phyloP scores from a whole-genome alignment of 305 asterid genomes.

The Solanum chacoense region DNA sequence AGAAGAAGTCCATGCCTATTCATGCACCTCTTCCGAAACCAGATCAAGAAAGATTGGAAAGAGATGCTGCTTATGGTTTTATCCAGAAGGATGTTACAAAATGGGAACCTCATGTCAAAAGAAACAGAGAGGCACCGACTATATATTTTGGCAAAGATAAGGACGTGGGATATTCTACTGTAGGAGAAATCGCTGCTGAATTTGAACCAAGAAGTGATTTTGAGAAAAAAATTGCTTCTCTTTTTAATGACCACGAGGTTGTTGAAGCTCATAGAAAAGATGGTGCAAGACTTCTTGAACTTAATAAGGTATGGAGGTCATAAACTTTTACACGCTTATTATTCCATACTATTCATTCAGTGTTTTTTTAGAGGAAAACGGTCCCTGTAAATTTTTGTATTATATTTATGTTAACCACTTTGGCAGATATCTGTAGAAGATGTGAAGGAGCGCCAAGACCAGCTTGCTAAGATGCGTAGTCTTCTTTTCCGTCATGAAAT shows the following conservation, averaged over 20 bases:
- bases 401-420: not conserved
- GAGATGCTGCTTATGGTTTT: slow-evolving; percentile 50
- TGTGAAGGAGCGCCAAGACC: slow-evolving; percentile 46
- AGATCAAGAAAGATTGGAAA: slow-evolving; percentile 53
- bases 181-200: slow-evolving; percentile 84
- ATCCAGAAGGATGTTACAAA: slow-evolving; percentile 59
- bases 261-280: slow-evolving; percentile 77
- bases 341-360: not conserved
- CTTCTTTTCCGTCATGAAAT: slow-evolving; percentile 78
- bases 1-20: slow-evolving; percentile 40
- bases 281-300: slow-evolving; percentile 89
- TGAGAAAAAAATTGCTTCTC: slow-evolving; percentile 75
- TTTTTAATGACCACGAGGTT: slow-evolving; percentile 49
- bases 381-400: not conserved
- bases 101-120: slow-evolving; percentile 81
- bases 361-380: not conserved
- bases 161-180: slow-evolving; percentile 60
- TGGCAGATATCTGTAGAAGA: slow-evolving; percentile 71
- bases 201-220: slow-evolving; percentile 84
- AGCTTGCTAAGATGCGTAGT: slow-evolving; percentile 71
- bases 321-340: not conserved
- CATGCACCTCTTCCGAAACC: slow-evolving; percentile 60
- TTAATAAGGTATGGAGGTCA: slow-evolving; percentile 55
- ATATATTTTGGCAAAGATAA: slow-evolving; percentile 63
- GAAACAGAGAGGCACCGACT: slow-evolving; percentile 87